Conservation (phyloP, 1,284 basidiomycete genomes). For the Porphyrellus sp. region DNA sequence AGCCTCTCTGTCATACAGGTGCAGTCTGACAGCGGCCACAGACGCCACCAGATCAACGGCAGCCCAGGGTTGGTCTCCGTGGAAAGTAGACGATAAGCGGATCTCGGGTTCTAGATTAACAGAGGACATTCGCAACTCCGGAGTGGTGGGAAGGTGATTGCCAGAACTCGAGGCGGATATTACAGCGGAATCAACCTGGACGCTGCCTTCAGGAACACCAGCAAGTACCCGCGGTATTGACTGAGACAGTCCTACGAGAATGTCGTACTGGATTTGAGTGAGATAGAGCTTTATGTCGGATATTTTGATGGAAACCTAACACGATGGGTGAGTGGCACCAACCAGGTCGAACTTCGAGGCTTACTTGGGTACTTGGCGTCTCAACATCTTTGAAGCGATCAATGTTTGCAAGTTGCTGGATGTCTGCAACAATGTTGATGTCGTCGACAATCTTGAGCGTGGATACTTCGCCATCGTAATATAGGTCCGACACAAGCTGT, state of each 20-base stretch:
- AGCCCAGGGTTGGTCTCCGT: slow-evolving; percentile 48
- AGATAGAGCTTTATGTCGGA: slow-evolving; percentile 90
- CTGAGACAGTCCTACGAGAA: slow-evolving; percentile 70
- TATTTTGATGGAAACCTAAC: slow-evolving; percentile 70
- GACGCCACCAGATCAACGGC: slow-evolving; percentile 77
- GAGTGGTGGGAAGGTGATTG: slow-evolving; percentile 5
- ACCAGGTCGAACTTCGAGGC: slow-evolving; percentile 10
- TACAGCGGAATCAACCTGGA: slow-evolving; percentile 28
- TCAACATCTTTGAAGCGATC: slow-evolving; percentile 49
- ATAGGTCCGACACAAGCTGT: slow-evolving; percentile 73
- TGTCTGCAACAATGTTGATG: slow-evolving; percentile 74
- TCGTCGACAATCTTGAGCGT: slow-evolving; percentile 90
- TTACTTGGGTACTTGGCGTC: slow-evolving; percentile 70
- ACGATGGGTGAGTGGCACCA: slow-evolving; percentile 5
- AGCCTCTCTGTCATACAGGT: slow-evolving; percentile 81
- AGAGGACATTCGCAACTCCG: slow-evolving; percentile 7
- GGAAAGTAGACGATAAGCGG: slow-evolving; percentile 23
- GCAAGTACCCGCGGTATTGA: slow-evolving; percentile 73
- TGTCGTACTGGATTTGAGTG: slow-evolving; percentile 87
- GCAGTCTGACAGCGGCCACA: slow-evolving; percentile 78
- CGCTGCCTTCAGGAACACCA: slow-evolving; percentile 39
- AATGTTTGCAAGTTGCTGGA: slow-evolving; percentile 60
- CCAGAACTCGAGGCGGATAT: slow-evolving; percentile 11
- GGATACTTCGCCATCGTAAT: slow-evolving; percentile 46
- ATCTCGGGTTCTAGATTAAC: slow-evolving; percentile 63